phyloP scores from a whole-genome alignment of 352 stramenopile species.

The Globisporangium splendens region DNA sequence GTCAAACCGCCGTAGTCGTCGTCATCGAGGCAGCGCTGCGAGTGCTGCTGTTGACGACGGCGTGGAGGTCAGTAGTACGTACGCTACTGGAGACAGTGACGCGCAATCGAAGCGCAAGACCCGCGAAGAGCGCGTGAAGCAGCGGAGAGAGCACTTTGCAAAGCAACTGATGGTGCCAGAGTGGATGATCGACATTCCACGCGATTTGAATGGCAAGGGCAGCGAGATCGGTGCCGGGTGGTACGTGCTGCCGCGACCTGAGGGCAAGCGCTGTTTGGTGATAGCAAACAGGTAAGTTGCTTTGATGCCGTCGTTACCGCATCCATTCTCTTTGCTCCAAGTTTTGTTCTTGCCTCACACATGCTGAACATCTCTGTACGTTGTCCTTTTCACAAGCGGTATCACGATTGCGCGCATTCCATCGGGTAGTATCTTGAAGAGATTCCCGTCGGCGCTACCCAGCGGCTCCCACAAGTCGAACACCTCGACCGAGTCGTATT shows the following conservation, averaged over 20 bases:
- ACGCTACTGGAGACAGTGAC: conserved; percentile 20
- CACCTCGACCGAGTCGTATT: conserved; percentile 66
- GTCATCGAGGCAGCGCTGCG: neutral
- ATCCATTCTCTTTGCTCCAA: neutral
- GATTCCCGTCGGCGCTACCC: conserved; percentile 81
- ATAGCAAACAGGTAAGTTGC: conserved; percentile 72
- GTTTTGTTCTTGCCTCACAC: neutral
- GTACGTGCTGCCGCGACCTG: conserved; percentile 89
- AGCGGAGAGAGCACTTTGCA: conserved; percentile 67
- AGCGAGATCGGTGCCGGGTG: conserved; percentile 75
- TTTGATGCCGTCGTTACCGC: neutral
- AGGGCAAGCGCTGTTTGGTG: conserved; percentile 89
- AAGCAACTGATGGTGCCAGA: conserved; percentile 86
- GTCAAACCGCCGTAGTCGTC: conserved; percentile 9
- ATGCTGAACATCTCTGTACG: neutral
- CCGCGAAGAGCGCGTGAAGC: conserved; percentile 75
- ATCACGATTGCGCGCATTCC: conserved; percentile 75
- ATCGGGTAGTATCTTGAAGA: conserved; percentile 78
- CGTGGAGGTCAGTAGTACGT: conserved; percentile 25
- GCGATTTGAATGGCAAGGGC: conserved; percentile 75
- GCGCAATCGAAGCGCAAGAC: conserved; percentile 56
- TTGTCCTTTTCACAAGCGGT: conserved; percentile 31
- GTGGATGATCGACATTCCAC: conserved; percentile 87
- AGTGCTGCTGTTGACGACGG: conserved; percentile 7
- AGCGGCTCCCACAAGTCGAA: conserved; percentile 82